Evolutionary conservation across 768 basidiomycete genomes (phyloP).

Genomic region (Aureoboletus auriporus): DNA sequence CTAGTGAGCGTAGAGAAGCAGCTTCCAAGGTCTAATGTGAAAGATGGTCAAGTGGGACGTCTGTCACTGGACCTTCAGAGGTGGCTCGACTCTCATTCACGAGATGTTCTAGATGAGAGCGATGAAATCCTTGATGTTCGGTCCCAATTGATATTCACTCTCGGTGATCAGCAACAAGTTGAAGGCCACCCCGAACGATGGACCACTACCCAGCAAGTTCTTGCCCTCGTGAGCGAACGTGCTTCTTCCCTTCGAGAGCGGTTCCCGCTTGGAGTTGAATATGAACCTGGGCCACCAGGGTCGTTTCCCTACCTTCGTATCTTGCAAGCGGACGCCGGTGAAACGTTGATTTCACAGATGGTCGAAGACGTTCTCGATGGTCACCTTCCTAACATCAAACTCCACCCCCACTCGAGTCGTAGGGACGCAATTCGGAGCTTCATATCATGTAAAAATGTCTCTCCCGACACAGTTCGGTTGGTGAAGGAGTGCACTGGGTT

Average conservation of each 20-base stretch:
- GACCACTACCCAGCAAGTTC: constrained; percentile 25
- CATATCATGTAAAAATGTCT: constrained; percentile 7
- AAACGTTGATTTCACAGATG: constrained; percentile 2
- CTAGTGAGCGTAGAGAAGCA: constrained; percentile 38
- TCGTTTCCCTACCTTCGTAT: constrained; percentile 20
- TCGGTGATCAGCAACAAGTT: constrained; percentile 23
- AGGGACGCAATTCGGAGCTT: constrained; percentile 8
- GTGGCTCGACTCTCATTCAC: constrained; percentile 16
- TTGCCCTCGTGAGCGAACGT: constrained; percentile 13
- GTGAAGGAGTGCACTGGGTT: constrained; percentile 9
- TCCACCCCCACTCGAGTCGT: background rate
- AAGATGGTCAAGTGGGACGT: background rate
- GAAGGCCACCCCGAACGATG: constrained; percentile 32
- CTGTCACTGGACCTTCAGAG: constrained; percentile 21
- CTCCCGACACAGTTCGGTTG: background rate
- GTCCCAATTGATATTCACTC: constrained; percentile 33
- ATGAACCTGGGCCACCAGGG: background rate
- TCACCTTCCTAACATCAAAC: constrained; percentile 7
- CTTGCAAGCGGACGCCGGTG: background rate
- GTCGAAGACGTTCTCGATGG: constrained; percentile 6
- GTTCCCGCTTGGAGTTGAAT: constrained; percentile 3
- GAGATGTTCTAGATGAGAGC: constrained; percentile 24
- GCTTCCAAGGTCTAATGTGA: background rate
- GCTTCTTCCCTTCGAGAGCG: background rate
- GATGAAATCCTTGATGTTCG: constrained; percentile 26